These are phyloP conservation scores for Helicostylum pulchrum DNA, from an alignment of 192 early-diverging fungal genomes.

Conservation along the genomic window DNA sequence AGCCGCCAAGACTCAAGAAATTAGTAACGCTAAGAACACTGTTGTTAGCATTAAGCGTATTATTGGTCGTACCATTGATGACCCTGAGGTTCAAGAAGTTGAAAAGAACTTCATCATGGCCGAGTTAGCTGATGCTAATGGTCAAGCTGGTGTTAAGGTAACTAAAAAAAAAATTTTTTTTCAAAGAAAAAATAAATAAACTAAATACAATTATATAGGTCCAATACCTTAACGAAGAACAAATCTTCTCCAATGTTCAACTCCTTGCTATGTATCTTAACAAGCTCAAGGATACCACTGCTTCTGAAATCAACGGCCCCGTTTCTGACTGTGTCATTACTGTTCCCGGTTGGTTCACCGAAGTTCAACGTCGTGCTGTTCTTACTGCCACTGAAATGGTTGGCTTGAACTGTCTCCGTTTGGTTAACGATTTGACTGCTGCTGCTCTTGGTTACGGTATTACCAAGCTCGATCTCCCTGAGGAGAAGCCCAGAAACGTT, in stretches of 20 bases:
- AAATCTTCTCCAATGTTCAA: slow-evolving; percentile 84
- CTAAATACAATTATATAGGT: slow-evolving; percentile 47
- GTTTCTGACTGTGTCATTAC: slow-evolving; percentile 94
- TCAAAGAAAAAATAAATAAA: neutral
- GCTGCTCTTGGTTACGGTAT: slow-evolving; percentile 96
- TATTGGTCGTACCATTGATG: slow-evolving; percentile 78
- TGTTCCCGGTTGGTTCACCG: slow-evolving; percentile 92
- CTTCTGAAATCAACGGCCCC: slow-evolving; percentile 75
- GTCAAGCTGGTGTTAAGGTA: slow-evolving; percentile 81
- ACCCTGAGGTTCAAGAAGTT: slow-evolving; percentile 78
- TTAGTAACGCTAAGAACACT: slow-evolving; percentile 98
- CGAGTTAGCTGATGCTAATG: slow-evolving; percentile 74
- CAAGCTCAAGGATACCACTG: slow-evolving; percentile 88
- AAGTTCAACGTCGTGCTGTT: slow-evolving; percentile 86
- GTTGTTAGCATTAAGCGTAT: slow-evolving; percentile 87
- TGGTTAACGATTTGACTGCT: slow-evolving; percentile 93
- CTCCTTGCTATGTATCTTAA: slow-evolving; percentile 91
- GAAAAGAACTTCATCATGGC: slow-evolving; percentile 85
- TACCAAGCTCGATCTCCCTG: slow-evolving; percentile 95
- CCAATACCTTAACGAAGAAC: slow-evolving; percentile 73
- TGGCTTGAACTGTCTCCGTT: slow-evolving; percentile 84
- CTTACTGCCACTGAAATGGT: slow-evolving; percentile 84
- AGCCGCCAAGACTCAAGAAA: slow-evolving; percentile 90
- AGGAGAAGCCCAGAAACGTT: slow-evolving; percentile 87
- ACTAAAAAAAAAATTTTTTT: neutral